These are phyloP conservation scores for Colletotrichum lini DNA, from an alignment of 2,329 filamentous ascomycete genomes.

Conservation along the genomic window DNA sequence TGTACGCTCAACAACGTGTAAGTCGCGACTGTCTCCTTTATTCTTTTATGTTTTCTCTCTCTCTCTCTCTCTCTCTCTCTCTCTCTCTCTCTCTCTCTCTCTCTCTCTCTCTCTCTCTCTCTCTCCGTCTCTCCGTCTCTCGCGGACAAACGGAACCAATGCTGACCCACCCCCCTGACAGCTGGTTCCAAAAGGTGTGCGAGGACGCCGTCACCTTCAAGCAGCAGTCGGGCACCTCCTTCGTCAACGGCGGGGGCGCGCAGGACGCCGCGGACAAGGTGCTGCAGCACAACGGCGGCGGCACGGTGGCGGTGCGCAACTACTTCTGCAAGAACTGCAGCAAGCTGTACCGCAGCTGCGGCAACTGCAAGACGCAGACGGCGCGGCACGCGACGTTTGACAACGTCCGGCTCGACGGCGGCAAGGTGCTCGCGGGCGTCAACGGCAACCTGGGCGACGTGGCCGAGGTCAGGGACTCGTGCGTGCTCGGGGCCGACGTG, in stretches of 20 bases:
- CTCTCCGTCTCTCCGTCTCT: slow-evolving; percentile 49
- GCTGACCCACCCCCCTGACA: slow-evolving; percentile 40
- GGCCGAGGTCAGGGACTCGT: slow-evolving; percentile 40
- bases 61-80: slow-evolving; percentile 35
- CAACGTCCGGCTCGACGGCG: slow-evolving; percentile 58
- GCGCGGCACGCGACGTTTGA: slow-evolving; percentile 59
- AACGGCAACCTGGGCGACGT: slow-evolving; percentile 55
- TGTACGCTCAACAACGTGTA: slow-evolving; percentile 54
- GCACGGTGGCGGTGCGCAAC: slow-evolving; percentile 51
- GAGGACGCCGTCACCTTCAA: slow-evolving; percentile 54
- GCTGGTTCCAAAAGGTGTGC: slow-evolving; percentile 58
- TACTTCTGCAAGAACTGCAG: slow-evolving; percentile 60
- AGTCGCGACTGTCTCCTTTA: slow-evolving; percentile 53
- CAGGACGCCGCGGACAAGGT: slow-evolving; percentile 39
- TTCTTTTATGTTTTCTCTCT: slow-evolving; percentile 49
- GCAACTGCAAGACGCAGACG: slow-evolving; percentile 60
- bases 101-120: not conserved
- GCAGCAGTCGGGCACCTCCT: slow-evolving; percentile 54
- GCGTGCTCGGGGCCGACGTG: slow-evolving; percentile 40
- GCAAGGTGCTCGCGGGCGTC: slow-evolving; percentile 57
- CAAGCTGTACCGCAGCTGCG: slow-evolving; percentile 63
- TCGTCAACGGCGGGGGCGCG: slow-evolving; percentile 50
- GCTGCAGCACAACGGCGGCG: slow-evolving; percentile 41
- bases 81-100: not conserved
- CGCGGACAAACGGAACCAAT: slow-evolving; percentile 45